A percentile compares a stretch with the other conserved stretches of the same genome.
Conservation (phyloP, 148 eudicot genomes). For the Dianthus caryophyllus region DNA sequence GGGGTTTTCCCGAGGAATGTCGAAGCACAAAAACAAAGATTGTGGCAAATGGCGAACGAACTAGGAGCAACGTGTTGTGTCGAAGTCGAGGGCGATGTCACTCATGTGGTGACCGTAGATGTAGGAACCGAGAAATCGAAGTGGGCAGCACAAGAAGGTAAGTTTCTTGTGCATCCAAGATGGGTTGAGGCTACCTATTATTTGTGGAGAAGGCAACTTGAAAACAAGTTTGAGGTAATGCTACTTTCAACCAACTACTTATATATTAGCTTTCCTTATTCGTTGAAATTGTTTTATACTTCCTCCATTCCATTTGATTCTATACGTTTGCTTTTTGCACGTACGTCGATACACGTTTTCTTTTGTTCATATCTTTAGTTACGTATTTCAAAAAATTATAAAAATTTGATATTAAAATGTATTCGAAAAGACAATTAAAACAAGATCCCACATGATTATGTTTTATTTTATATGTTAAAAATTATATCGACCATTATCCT, state of each 20-base stretch:
- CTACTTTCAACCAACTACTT: conserved; percentile 16
- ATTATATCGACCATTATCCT: too few species aligned
- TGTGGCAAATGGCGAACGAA: conserved; percentile 63
- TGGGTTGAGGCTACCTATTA: conserved; percentile 64
- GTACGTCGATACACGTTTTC: too few species aligned
- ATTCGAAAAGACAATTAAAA: too few species aligned
- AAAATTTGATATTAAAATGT: too few species aligned
- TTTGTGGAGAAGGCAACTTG: conserved; percentile 56
- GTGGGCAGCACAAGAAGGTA: conserved; percentile 50
- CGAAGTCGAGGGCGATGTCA: conserved; percentile 40
- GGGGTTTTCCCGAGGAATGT: conserved; percentile 39
- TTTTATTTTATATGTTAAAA: too few species aligned
- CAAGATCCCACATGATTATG: too few species aligned
- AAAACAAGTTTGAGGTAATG: conserved; percentile 55
- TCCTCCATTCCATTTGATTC: too few species aligned
- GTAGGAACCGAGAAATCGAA: conserved; percentile 53
- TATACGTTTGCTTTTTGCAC: too few species aligned
- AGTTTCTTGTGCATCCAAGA: conserved; percentile 45
- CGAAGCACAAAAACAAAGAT: conserved; percentile 33
- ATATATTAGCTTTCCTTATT: too few species aligned
- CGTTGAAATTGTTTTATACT: too few species aligned
- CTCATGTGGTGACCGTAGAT: conserved; percentile 54
- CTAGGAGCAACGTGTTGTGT: conserved; percentile 57
- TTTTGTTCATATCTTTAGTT: too few species aligned
- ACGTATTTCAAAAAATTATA: too few species aligned